Conservation (phyloP, 305 asterid species). For the Striga hermonthica region DNA sequence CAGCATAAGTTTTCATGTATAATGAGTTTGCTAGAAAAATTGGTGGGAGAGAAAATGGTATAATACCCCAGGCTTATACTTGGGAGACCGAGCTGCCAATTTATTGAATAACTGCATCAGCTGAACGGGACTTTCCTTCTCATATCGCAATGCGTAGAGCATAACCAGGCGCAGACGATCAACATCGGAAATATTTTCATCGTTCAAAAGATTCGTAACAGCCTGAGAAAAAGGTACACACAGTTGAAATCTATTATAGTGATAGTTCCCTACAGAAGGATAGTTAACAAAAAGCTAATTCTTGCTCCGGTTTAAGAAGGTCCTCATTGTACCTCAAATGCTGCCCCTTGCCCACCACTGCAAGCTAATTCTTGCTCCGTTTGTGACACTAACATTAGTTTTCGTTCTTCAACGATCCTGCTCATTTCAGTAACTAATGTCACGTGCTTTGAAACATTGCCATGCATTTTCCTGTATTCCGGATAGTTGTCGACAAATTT, state of each 20-base stretch:
- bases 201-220: slow-evolving; percentile 76
- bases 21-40: too few relatives aligned
- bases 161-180: slow-evolving; percentile 93
- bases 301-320: too few relatives aligned
- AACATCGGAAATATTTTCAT: slow-evolving; percentile 77
- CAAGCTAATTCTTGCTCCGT: slow-evolving; percentile 97
- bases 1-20: too few relatives aligned
- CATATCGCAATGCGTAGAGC: slow-evolving; percentile 95
- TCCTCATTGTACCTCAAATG: slow-evolving; percentile 80
- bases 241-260: too few relatives aligned
- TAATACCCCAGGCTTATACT: slow-evolving; percentile 94
- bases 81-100: slow-evolving; percentile 88
- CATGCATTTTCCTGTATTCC: slow-evolving; percentile 90
- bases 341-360: slow-evolving; percentile 99
- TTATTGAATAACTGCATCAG: slow-evolving; percentile 95
- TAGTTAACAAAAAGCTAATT: too few relatives aligned
- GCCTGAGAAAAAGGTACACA: slow-evolving; percentile 42
- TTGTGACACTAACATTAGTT: slow-evolving; percentile 93
- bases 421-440: slow-evolving; percentile 97
- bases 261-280: too few relatives aligned
- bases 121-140: slow-evolving; percentile 96
- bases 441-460: slow-evolving; percentile 98
- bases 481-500: slow-evolving; percentile 98
- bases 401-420: slow-evolving; percentile 91
- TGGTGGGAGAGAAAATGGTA: too few relatives aligned